Evolutionary conservation across 2,329 filamentous ascomycete genomes (phyloP), one percentile per base, ranked within the genome.

Genomic region (Microcyclospora pomicola): DNA sequence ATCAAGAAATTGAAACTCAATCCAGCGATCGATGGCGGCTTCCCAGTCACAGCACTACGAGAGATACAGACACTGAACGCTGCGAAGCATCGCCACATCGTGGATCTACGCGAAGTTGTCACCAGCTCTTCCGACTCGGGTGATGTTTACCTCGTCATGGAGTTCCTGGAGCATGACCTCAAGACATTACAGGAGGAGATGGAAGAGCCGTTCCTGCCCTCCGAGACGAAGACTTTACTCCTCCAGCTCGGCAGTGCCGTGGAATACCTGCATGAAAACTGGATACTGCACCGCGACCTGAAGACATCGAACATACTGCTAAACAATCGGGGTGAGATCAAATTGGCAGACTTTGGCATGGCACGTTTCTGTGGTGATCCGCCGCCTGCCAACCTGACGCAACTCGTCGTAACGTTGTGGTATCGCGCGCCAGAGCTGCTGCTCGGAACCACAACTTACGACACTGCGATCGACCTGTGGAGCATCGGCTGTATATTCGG

Each of bases 261-360:
- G 12, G 72, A 77, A 40, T 94, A 88, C 62, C 76, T 98, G 11
- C 91, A 98, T 65, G 71, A 73, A 34, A 76, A 85, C 61, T 92
- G 80, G 80, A 92, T 98, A 52, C 72, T 98, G 42, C 86, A 63
- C 39, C 84, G 87, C 40, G 87, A 95, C 62, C 75, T 94, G 52
- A 94, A 94, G 62, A 92, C 86, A 3, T 88, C 82, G 35, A 94
- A 94, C 54, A 77, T 98, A 34, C 77, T 98, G 34, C 80, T 98
- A 63, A 92, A 85, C 66, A 96, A 96, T 66, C 82, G 86, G 33
- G 91, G 91, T 33, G 79, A 82, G 58, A 79, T 98, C 60, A 95
- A 95, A 62, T 80, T 98, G 46, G 91, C 91, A 42, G 91, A 98
- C 62, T 98, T 98, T 56, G 91, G 91, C 59, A 95, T 98, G 85